Percentiles rank a stretch among this genome's conserved stretches.
phyloP scores from a whole-genome alignment of 2,329 filamentous ascomycete species.

The Talaromyces marneffei region DNA sequence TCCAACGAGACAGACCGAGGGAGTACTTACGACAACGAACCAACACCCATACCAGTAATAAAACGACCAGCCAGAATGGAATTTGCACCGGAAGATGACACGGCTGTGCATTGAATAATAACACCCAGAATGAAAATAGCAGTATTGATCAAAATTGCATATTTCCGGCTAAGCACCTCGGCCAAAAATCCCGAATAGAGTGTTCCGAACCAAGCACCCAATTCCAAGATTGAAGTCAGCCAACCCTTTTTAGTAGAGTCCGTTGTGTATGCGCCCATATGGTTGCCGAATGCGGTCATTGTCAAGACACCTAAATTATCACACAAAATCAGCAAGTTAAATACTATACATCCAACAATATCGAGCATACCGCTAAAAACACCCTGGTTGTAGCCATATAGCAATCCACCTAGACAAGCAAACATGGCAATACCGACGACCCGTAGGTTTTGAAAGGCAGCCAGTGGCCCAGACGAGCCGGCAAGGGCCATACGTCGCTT shows the following conservation, averaged over 20 bases:
- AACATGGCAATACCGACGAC: constrained; percentile 58
- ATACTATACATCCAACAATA: background rate
- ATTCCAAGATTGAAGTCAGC: constrained; percentile 58
- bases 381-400: constrained; percentile 28
- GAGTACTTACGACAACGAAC: constrained; percentile 31
- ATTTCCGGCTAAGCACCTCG: constrained; percentile 63
- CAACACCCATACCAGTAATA: constrained; percentile 54
- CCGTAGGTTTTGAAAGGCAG: constrained; percentile 55
- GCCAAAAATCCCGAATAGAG: constrained; percentile 66
- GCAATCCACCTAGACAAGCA: constrained; percentile 54
- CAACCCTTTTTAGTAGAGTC: constrained; percentile 24
- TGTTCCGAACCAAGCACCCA: constrained; percentile 71
- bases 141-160: constrained; percentile 40
- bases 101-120: constrained; percentile 61
- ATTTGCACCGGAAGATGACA: constrained; percentile 2
- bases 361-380: constrained; percentile 18
- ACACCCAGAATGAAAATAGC: constrained; percentile 54
- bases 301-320: constrained; percentile 17
- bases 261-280: constrained; percentile 23
- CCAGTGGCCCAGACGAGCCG: constrained; percentile 48
- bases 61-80: constrained; percentile 65
- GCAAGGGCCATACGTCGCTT: constrained; percentile 50
- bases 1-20: background rate
- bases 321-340: background rate
- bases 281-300: constrained; percentile 15